A percentile compares a stretch with the other conserved stretches of the same genome.
phyloP scores from a whole-genome alignment of 2,329 filamentous ascomycete species.

The Madurella mycetomatis region DNA sequence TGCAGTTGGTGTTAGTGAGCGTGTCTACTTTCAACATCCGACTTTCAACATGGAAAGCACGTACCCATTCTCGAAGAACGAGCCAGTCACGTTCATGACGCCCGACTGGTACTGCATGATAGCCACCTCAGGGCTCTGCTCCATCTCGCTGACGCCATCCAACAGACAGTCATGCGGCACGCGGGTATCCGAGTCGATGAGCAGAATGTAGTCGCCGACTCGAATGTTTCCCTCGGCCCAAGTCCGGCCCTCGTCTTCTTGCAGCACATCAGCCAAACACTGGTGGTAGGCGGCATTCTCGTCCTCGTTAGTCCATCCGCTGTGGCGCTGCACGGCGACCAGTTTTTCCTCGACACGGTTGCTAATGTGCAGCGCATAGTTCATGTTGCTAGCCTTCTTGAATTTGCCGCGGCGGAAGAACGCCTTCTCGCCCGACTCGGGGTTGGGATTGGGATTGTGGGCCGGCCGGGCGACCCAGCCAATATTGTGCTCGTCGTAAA shows the following conservation, averaged over 20 bases:
- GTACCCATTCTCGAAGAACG: constrained; percentile 64
- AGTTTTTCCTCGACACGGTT: constrained; percentile 53
- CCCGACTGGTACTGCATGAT: constrained; percentile 70
- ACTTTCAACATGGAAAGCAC: constrained; percentile 28
- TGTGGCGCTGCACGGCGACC: constrained; percentile 36
- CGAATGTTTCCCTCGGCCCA: constrained; percentile 56
- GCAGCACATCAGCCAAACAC: constrained; percentile 42
- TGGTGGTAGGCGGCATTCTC: constrained; percentile 42
- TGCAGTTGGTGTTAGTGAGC: constrained; percentile 55
- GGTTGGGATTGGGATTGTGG: constrained; percentile 41
- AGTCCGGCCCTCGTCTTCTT: constrained; percentile 47
- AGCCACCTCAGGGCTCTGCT: constrained; percentile 62
- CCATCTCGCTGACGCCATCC: constrained; percentile 68
- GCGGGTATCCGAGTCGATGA: constrained; percentile 52
- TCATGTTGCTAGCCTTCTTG: constrained; percentile 67
- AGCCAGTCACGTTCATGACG: constrained; percentile 70
- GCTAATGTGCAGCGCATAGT: constrained; percentile 55
- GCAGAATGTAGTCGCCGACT: constrained; percentile 52
- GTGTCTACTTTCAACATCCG: neutral
- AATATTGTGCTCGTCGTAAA: constrained; percentile 55
- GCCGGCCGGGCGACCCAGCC: constrained; percentile 51
- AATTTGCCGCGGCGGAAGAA: constrained; percentile 58
- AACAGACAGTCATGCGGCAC: constrained; percentile 64
- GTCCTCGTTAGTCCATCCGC: constrained; percentile 35
- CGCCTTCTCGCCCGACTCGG: constrained; percentile 43